Percentiles rank a stretch among this genome's conserved stretches.
phyloP scores from a whole-genome alignment of 345 rosid species.

The Barbarea vulgaris region DNA sequence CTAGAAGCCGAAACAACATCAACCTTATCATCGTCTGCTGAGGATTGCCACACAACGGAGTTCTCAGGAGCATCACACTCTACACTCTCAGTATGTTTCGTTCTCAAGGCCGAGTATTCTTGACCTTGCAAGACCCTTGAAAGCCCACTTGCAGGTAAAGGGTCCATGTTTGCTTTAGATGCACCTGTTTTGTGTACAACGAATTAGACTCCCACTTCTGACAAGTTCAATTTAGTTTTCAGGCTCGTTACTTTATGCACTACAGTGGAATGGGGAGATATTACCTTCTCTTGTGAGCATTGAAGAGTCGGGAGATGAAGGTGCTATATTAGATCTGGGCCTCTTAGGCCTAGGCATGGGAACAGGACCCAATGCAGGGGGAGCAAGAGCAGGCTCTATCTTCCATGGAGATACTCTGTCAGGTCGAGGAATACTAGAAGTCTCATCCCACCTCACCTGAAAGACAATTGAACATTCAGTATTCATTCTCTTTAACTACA shows the following conservation, averaged over 20 bases:
- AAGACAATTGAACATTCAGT: conserved; percentile 25
- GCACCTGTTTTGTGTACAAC: conserved; percentile 39
- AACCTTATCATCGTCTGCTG: conserved; percentile 59
- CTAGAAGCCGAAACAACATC: conserved; percentile 51
- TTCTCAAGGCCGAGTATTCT: conserved; percentile 72
- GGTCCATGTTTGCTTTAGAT: conserved; percentile 54
- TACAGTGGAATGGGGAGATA: not conserved
- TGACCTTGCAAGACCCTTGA: conserved; percentile 86
- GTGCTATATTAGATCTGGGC: conserved; percentile 55
- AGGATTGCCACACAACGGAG: conserved; percentile 58
- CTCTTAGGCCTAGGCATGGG: conserved; percentile 66
- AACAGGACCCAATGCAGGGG: conserved; percentile 66
- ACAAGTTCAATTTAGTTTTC: not conserved
- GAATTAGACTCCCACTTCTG: conserved; percentile 14
- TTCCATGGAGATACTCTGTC: conserved; percentile 92
- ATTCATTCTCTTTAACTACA: conserved; percentile 3
- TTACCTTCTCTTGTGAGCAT: conserved; percentile 70
- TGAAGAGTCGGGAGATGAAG: conserved; percentile 63
- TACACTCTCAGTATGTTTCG: conserved; percentile 51
- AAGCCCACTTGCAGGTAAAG: conserved; percentile 55
- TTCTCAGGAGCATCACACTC: conserved; percentile 61
- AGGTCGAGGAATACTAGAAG: conserved; percentile 68
- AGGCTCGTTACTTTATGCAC: not conserved
- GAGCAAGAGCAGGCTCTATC: conserved; percentile 80
- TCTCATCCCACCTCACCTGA: conserved; percentile 92